Conservation (phyloP, 768 basidiomycete genomes). For the Suillus luteus region DNA sequence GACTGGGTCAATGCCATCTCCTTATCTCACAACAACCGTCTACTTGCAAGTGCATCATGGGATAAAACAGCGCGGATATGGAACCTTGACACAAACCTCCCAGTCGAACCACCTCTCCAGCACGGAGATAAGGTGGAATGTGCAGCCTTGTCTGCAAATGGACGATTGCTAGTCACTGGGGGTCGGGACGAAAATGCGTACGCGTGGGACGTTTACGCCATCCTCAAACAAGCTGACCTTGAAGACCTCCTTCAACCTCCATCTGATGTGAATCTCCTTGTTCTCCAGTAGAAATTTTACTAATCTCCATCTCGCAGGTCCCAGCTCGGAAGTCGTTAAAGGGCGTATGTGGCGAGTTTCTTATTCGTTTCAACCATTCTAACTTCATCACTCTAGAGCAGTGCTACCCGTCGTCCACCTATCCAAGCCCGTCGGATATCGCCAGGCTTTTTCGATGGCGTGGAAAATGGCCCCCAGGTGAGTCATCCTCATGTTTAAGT, state of each 20-base stretch:
- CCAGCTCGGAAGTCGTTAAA: neutral
- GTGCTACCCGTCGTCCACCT: too few relatives aligned
- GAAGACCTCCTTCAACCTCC: too few relatives aligned
- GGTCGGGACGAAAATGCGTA: too few relatives aligned
- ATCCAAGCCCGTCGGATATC: too few relatives aligned
- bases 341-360: neutral
- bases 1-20: neutral
- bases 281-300: neutral
- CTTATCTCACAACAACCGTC: neutral
- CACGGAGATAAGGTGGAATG: too few relatives aligned
- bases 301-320: neutral
- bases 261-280: too few relatives aligned
- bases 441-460: too few relatives aligned
- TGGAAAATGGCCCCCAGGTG: too few relatives aligned
- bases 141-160: too few relatives aligned
- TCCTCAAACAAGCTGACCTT: neutral
- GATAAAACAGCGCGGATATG: neutral
- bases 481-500: too few relatives aligned
- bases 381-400: neutral
- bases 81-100: neutral
- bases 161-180: too few relatives aligned
- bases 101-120: neutral
- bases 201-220: neutral
- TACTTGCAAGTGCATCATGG: neutral
- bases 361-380: neutral